Conservation (phyloP, 306 rosid genomes). For the Vicia faba region DNA sequence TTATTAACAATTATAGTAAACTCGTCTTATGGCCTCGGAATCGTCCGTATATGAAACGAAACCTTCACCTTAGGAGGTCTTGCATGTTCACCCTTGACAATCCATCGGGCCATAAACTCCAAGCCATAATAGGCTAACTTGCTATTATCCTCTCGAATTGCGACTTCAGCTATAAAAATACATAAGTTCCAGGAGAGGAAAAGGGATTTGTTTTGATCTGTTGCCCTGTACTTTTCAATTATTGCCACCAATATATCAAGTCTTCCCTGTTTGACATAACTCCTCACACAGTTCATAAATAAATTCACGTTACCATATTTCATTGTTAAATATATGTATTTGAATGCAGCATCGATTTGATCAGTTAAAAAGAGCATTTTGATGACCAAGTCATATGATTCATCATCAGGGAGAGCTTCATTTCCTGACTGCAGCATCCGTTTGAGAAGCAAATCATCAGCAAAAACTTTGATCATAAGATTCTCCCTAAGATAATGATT, state of each 20-base stretch:
- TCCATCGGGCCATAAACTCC: slow-evolving; percentile 90
- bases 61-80: slow-evolving; percentile 83
- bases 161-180: slow-evolving; percentile 62
- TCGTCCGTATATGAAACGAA: too few relatives aligned
- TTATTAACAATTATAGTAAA: too few relatives aligned
- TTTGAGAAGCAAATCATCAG: slow-evolving; percentile 68
- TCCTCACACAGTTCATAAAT: slow-evolving; percentile 57
- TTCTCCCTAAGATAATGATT: slow-evolving; percentile 80
- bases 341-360: slow-evolving; percentile 69
- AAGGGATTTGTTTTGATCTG: slow-evolving; percentile 92
- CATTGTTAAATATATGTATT: slow-evolving; percentile 65
- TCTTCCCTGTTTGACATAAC: slow-evolving; percentile 61
- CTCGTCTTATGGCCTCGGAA: too few relatives aligned
- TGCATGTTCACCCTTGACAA: slow-evolving; percentile 74
- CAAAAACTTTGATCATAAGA: slow-evolving; percentile 71
- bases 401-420: slow-evolving; percentile 75
- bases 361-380: slow-evolving; percentile 62
- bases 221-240: slow-evolving; percentile 81
- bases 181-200: slow-evolving; percentile 82
- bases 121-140: slow-evolving; percentile 75
- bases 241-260: slow-evolving; percentile 74
- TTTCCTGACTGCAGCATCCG: slow-evolving; percentile 85
- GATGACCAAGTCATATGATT: slow-evolving; percentile 75
- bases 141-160: slow-evolving; percentile 70
- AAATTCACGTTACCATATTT: slow-evolving; percentile 67